Conservation (phyloP, 768 basidiomycete species). For the Cystoderma amianthinum region DNA sequence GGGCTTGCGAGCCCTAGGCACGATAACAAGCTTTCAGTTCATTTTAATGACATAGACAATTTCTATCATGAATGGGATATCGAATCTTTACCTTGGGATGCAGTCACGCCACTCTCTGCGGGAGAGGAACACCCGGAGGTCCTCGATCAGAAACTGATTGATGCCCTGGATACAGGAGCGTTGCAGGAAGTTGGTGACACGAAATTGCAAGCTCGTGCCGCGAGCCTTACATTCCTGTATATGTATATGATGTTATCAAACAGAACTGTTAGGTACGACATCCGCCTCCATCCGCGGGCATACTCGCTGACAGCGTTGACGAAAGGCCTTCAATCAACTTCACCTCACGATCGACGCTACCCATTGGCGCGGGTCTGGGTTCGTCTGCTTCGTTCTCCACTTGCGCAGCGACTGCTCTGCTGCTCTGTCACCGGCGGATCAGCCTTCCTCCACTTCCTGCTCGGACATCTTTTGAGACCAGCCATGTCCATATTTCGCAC, state of each 20-base stretch:
- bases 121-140: conserved; percentile 52
- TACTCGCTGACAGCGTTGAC: background rate
- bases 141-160: conserved; percentile 69
- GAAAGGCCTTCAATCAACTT: conserved; percentile 73
- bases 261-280: conserved; percentile 42
- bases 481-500: conserved; percentile 58
- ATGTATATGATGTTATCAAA: conserved; percentile 79
- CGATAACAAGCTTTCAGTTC: conserved; percentile 68
- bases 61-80: conserved; percentile 82
- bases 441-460: conserved; percentile 43
- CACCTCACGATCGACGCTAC: conserved; percentile 80
- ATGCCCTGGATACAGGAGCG: conserved; percentile 52
- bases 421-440: conserved; percentile 72
- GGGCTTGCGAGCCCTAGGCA: conserved; percentile 71
- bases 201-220: conserved; percentile 31
- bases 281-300: conserved; percentile 3
- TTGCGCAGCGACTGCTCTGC: conserved; percentile 74
- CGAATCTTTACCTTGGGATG: conserved; percentile 72
- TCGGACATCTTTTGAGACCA: conserved; percentile 33
- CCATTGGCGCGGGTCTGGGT: conserved; percentile 92
- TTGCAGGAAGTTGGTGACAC: conserved; percentile 27
- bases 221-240: conserved; percentile 78
- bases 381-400: conserved; percentile 95
- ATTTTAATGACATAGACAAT: conserved; percentile 72
- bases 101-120: conserved; percentile 44